phyloP scores from a whole-genome alignment of 2,329 filamentous ascomycete genomes.

The Scedosporium dehoogii region DNA sequence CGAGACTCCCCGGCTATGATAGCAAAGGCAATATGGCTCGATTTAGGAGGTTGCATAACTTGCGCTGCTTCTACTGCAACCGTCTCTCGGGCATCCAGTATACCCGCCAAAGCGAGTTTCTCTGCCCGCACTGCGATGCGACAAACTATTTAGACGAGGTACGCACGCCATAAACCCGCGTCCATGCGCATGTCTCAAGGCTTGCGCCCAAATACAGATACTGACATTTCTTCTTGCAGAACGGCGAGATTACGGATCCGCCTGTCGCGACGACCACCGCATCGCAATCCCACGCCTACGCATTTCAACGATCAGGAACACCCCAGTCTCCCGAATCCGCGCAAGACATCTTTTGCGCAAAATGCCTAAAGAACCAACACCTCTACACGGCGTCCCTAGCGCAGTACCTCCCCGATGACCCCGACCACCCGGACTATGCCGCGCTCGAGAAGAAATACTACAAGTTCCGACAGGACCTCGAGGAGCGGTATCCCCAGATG shows the following conservation, averaged over 20 bases:
- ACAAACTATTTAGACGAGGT: slow-evolving; percentile 86
- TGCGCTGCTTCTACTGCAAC: slow-evolving; percentile 80
- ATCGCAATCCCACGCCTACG: slow-evolving; percentile 33
- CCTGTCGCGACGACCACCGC: slow-evolving; percentile 50
- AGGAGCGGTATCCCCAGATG: slow-evolving; percentile 79
- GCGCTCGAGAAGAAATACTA: slow-evolving; percentile 60
- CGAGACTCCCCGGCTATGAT: not conserved
- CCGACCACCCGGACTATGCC: slow-evolving; percentile 56
- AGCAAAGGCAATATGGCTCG: slow-evolving; percentile 26
- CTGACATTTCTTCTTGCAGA: slow-evolving; percentile 34
- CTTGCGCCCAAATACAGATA: not conserved
- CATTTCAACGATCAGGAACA: slow-evolving; percentile 28
- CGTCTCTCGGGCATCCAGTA: slow-evolving; percentile 51
- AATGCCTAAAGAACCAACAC: slow-evolving; percentile 82
- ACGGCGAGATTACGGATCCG: slow-evolving; percentile 84
- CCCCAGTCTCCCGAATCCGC: slow-evolving; percentile 17
- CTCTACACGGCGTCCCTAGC: slow-evolving; percentile 67
- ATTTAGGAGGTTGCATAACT: slow-evolving; percentile 28
- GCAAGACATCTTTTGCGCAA: slow-evolving; percentile 55
- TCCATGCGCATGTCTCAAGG: not conserved
- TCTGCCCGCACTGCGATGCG: slow-evolving; percentile 71
- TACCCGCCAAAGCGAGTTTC: slow-evolving; percentile 53
- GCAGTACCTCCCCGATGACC: slow-evolving; percentile 63
- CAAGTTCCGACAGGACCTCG: slow-evolving; percentile 60
- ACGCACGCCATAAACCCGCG: slow-evolving; percentile 7